Evolutionary conservation across 345 rosid genomes (phyloP).

Genomic region (Streptanthus diversifolius): DNA sequence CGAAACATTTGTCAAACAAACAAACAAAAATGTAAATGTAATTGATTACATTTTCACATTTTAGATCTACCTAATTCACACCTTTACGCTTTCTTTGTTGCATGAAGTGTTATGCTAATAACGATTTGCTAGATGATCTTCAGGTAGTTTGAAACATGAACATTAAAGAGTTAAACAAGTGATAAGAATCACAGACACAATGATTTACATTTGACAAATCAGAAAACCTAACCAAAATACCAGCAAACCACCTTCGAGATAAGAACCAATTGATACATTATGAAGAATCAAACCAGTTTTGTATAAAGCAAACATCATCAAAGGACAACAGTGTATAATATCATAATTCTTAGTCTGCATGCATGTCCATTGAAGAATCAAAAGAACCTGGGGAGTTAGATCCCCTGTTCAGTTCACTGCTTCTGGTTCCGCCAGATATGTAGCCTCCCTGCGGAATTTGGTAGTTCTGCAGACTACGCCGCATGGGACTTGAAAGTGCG

Average conservation of each 20-base stretch:
- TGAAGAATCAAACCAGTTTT: slow-evolving; percentile 17
- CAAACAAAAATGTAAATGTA: not conserved
- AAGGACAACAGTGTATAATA: slow-evolving; percentile 1
- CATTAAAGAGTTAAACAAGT: slow-evolving; percentile 13
- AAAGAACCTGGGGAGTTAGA: slow-evolving; percentile 59
- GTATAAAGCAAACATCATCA: slow-evolving; percentile 28
- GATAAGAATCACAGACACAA: slow-evolving; percentile 5
- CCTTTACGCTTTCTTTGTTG: not conserved
- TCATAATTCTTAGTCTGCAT: slow-evolving; percentile 45
- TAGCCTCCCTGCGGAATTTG: slow-evolving; percentile 67
- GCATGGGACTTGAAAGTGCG: slow-evolving; percentile 74
- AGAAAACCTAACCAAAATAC: slow-evolving; percentile 15
- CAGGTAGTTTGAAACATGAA: not conserved
- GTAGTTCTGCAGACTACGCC: slow-evolving; percentile 68
- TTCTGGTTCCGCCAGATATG: slow-evolving; percentile 46
- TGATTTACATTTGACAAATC: slow-evolving; percentile 31
- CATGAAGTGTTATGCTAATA: not conserved
- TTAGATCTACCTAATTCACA: not conserved
- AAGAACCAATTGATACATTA: slow-evolving; percentile 22
- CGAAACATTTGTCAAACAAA: not conserved
- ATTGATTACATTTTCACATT: not conserved
- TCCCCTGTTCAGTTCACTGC: slow-evolving; percentile 52
- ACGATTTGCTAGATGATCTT: slow-evolving; percentile 1
- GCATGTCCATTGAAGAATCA: slow-evolving; percentile 93
- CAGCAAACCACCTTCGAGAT: slow-evolving; percentile 17